A percentile compares a stretch with the other conserved stretches of the same genome.
Evolutionary conservation across 2,329 filamentous ascomycete species (phyloP).

Genomic region (Aspergillus sp.): DNA sequence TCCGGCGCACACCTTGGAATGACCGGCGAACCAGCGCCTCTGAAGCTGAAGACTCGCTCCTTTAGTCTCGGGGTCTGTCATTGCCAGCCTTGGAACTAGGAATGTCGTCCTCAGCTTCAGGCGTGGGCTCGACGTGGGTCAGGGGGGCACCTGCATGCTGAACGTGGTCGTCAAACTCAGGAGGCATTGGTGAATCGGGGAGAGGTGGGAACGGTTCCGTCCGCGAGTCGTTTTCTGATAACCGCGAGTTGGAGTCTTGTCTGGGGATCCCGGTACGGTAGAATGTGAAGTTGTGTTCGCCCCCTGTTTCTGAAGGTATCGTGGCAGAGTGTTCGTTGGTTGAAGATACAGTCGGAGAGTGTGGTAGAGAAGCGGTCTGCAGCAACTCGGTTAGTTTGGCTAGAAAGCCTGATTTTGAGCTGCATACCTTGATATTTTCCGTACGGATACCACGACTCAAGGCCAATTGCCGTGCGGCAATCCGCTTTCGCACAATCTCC

Average conservation of each 20-base stretch:
- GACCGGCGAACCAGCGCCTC: slow-evolving; percentile 16
- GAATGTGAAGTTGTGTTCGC: slow-evolving; percentile 12
- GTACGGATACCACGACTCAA: slow-evolving; percentile 55
- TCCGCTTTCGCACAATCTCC: slow-evolving; percentile 57
- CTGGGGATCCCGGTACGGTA: slow-evolving; percentile 15
- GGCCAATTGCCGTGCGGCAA: slow-evolving; percentile 61
- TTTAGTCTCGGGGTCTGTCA: neutral
- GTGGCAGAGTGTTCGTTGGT: slow-evolving; percentile 15
- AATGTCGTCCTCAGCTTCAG: neutral
- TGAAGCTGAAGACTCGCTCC: neutral
- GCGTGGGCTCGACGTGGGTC: neutral
- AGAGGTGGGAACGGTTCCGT: slow-evolving; percentile 43
- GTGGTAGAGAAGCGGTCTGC: slow-evolving; percentile 20
- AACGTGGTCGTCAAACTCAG: slow-evolving; percentile 7
- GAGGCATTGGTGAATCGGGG: slow-evolving; percentile 23
- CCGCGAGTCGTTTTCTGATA: slow-evolving; percentile 25
- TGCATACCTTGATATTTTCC: slow-evolving; percentile 35
- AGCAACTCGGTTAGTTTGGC: neutral
- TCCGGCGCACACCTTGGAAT: neutral
- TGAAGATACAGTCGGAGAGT: slow-evolving; percentile 15
- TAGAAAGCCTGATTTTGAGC: neutral
- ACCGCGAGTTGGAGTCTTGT: slow-evolving; percentile 20
- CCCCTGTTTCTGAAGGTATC: slow-evolving; percentile 18
- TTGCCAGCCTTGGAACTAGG: neutral
- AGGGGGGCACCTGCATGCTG: neutral